Evolutionary conservation across 805 yeast genomes (phyloP), one percentile per base, ranked within the genome.

Genomic region (Pichia heedii): DNA sequence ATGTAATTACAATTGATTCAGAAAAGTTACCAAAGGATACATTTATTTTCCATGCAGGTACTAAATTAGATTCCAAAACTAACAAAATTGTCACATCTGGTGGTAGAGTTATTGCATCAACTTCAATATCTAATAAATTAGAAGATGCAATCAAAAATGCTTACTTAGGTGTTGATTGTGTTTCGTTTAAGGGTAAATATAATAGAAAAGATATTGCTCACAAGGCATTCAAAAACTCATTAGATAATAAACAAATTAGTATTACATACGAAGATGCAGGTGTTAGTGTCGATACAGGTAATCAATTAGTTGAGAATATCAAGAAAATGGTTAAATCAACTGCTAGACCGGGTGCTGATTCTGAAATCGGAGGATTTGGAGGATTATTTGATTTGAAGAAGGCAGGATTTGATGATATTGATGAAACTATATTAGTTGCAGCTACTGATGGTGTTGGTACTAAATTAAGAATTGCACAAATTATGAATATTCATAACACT

Each of bases 381-480:
- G 99, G 99, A 53, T 68, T 90, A 36, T 94, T 93, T 53, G 98
- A 94, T 62, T 73, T 93, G 57, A 76, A 79, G 53, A 79, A 80
- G 41, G 95, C 95, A 37, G 97, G 97, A 7, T 93, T 81, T 66
- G 62, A 65, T 38, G 78, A 79, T 53, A 76, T 87, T 19, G 77
- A 74, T 51, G 80, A 83, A 45, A 79, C 87, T n/a, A 66, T 93
- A 44, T 70, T 93, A 46, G 97, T 93, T 35, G 96, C 93, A 47
- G 97, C 98, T 47, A 93, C 99, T 38, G 99, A 93, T 67, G 99
- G 99, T 67, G 97, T 93, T 46, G 99, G 99, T 53, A 90, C 98
- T 48, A 93, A 93, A 68, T 77, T 93, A 53, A 80, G 88, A 72
- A 79, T 94, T 60, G 98, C 97, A 1, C 97, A 93, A 69, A 78